Evolutionary conservation across 75 land plant genomes (phyloP).

Genomic region (Adiantum capillusveneris): DNA sequence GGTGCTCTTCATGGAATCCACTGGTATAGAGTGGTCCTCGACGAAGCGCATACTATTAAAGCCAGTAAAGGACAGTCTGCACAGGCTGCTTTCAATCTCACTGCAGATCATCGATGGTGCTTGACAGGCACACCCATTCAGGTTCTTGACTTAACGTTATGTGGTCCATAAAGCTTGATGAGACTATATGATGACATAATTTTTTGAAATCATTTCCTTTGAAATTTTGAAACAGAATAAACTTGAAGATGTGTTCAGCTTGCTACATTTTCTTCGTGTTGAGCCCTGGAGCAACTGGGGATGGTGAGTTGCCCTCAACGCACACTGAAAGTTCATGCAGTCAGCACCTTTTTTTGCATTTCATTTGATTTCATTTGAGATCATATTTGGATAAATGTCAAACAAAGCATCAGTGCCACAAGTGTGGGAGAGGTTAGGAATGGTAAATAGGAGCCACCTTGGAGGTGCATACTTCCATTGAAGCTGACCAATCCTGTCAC

Average conservation of each 20-base stretch:
- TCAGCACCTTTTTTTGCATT: too few relatives aligned
- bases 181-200: constrained; percentile 1
- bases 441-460: too few relatives aligned
- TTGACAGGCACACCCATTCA: constrained; percentile 91
- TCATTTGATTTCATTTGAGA: too few relatives aligned
- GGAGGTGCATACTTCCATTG: too few relatives aligned
- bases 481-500: too few relatives aligned
- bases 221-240: constrained; percentile 57
- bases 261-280: constrained; percentile 70
- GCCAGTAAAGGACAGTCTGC: constrained; percentile 42
- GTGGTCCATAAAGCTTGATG: not conserved
- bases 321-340: constrained; percentile 3
- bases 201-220: not conserved
- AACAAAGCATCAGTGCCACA: too few relatives aligned
- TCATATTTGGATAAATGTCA: too few relatives aligned
- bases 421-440: too few relatives aligned
- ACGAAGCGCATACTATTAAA: constrained; percentile 91
- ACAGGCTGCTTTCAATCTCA: constrained; percentile 55
- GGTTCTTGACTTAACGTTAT: constrained; percentile 24
- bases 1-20: constrained; percentile 61
- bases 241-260: constrained; percentile 78
- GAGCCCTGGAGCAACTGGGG: constrained; percentile 92
- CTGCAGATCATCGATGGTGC: constrained; percentile 78
- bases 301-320: constrained; percentile 34
- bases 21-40: constrained; percentile 83